A percentile compares a stretch with the other conserved stretches of the same genome.
Conservation (phyloP, 2,329 filamentous ascomycete genomes). For the Aspergillus udagawae region DNA sequence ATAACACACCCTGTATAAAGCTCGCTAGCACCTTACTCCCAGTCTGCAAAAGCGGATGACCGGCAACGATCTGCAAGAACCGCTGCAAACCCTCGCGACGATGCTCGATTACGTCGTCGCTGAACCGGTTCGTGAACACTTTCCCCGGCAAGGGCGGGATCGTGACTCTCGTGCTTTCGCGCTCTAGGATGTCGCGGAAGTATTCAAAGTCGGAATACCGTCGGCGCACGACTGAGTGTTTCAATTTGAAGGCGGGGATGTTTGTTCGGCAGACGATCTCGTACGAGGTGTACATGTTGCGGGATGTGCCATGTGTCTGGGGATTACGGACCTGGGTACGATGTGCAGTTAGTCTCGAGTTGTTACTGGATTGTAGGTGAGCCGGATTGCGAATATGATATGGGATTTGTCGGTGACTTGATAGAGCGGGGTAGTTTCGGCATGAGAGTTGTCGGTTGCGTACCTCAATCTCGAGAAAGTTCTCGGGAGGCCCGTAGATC, state of each 20-base stretch:
- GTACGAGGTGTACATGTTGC: conserved; percentile 98
- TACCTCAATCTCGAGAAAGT: conserved; percentile 98
- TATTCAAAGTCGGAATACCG: conserved; percentile 98
- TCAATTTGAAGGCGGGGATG: conserved; percentile 97
- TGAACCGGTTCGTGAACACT: conserved; percentile 97
- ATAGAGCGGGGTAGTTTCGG: conserved; percentile 1
- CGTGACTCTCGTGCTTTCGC: conserved; percentile 87
- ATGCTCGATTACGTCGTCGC: conserved; percentile 96
- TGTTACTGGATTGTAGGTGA: not conserved
- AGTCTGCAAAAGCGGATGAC: conserved; percentile 92
- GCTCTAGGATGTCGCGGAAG: conserved; percentile 96
- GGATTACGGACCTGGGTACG: conserved; percentile 75
- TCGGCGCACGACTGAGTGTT: conserved; percentile 79
- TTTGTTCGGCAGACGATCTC: conserved; percentile 97
- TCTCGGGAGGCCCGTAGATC: conserved; percentile 97
- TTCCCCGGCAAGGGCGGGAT: conserved; percentile 95
- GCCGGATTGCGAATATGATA: not conserved
- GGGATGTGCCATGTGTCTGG: conserved; percentile 88
- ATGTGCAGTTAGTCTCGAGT: conserved; percentile 11
- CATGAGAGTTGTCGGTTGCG: conserved; percentile 16
- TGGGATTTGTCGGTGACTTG: not conserved
- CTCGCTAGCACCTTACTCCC: conserved; percentile 94
- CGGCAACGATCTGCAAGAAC: conserved; percentile 95
- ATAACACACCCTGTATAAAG: conserved; percentile 81
- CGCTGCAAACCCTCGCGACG: conserved; percentile 85